Evolutionary conservation across 495 filamentous ascomycete species (phyloP), one percentile per base, ranked within the genome.

Genomic region (Sabuloglossum arenarium): DNA sequence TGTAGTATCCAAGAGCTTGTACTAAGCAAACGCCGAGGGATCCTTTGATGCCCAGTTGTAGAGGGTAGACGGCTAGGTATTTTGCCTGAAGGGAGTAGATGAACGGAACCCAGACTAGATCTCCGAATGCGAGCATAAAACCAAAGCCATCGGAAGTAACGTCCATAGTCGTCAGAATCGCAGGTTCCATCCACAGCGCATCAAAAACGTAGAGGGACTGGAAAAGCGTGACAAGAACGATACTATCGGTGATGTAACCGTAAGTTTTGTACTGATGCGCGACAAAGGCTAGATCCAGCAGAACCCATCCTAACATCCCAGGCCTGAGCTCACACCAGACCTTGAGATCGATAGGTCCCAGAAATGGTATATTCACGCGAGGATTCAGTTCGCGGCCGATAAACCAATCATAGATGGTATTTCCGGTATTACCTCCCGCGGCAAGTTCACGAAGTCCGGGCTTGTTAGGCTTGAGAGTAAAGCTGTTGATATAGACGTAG

Each of bases 321-420:
- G 90, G 93, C 39, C 91, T 79, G 62, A 98, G 73, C 70, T 98
- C 91, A 70, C 82, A 86, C 64, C 80, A 96, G 51, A 80, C 73
- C 69, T 95, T 96, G 66, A 98, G 84, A 63, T 98, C 93, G 50
- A 96, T 76, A 50, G 82, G 81, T 60, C 86, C 84, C 23, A 91
- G 72, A 53, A 90, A 65, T 1, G 88, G 88, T 12, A 94, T 63
- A 4, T 73, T 78, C 51, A 97, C 67, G 29, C 88, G 88, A 8
- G 93, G 90, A 70, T 97, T 98, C 57, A 97, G 81, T 65, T 97
- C 91, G 34, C 91, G 87, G 21, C 91, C 91, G 60, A 97, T 97
- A 71, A 87, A 98, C 76, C 85, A 97, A 69, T 97, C 90, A 68
- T 97, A 96, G 31, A 97, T 68, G 51, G 83, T 68, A 64, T 94